phyloP scores from a whole-genome alignment of 495 filamentous ascomycete species.

The Hypomontagnella submonticulosa region DNA sequence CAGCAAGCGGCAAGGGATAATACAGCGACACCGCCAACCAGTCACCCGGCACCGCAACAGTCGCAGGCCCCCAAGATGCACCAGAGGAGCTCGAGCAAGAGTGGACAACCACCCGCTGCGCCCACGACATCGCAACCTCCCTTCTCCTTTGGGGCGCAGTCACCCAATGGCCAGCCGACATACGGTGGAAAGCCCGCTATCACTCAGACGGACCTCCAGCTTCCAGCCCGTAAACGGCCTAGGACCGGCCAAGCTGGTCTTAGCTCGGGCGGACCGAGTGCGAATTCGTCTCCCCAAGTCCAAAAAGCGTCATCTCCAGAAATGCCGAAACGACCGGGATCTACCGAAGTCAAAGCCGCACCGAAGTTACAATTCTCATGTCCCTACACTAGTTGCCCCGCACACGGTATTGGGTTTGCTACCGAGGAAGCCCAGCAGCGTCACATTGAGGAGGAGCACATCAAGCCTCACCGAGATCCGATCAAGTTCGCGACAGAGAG shows the following conservation, averaged over 20 bases:
- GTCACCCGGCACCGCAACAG: constrained; percentile 63
- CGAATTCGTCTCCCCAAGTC: constrained; percentile 60
- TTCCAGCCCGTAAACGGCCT: constrained; percentile 66
- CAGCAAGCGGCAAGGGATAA: constrained; percentile 37
- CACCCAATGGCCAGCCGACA: constrained; percentile 75
- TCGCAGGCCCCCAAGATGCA: constrained; percentile 63
- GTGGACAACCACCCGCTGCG: constrained; percentile 64
- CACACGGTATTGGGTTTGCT: constrained; percentile 59
- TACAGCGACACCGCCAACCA: constrained; percentile 29
- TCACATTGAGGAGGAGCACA: constrained; percentile 66
- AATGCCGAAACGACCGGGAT: constrained; percentile 53
- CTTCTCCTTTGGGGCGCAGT: constrained; percentile 74
- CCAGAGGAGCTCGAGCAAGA: constrained; percentile 54
- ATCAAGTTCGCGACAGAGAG: constrained; percentile 60
- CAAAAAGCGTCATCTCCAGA: constrained; percentile 60
- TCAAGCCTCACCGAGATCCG: constrained; percentile 63
- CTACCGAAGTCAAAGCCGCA: constrained; percentile 51
- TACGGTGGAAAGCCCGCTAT: constrained; percentile 60
- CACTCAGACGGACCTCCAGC: constrained; percentile 61
- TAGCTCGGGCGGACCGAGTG: constrained; percentile 42
- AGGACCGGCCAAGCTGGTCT: constrained; percentile 52
- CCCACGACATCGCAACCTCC: constrained; percentile 73
- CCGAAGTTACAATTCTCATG: constrained; percentile 57
- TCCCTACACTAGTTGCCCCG: constrained; percentile 59
- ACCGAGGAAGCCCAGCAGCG: constrained; percentile 62